A percentile compares a stretch with the other conserved stretches of the same genome.
These are phyloP conservation scores for Wickerhamiella allomyrinae DNA, from an alignment of 805 yeast genomes.

Conservation along the genomic window DNA sequence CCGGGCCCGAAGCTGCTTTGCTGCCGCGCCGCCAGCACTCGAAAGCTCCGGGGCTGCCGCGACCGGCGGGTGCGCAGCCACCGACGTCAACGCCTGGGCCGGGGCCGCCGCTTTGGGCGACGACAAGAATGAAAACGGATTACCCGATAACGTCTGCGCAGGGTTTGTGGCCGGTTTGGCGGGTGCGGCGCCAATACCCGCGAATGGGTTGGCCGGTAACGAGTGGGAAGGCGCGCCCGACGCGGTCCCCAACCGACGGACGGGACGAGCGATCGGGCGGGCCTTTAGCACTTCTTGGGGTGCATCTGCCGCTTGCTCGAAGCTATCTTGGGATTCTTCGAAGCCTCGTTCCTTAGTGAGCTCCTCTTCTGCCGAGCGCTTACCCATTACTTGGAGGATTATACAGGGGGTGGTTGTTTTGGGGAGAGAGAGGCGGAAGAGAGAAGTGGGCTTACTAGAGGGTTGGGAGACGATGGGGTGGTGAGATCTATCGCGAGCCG, in stretches of 20 bases:
- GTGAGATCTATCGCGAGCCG: too few relatives aligned
- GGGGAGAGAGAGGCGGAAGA: not conserved
- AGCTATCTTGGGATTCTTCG: slow-evolving; percentile 29
- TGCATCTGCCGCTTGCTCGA: slow-evolving; percentile 31
- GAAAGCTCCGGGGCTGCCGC: slow-evolving; percentile 25
- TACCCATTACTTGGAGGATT: slow-evolving; percentile 18
- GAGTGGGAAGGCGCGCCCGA: slow-evolving; percentile 3
- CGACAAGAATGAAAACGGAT: slow-evolving; percentile 8
- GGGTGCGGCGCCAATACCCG: slow-evolving; percentile 1
- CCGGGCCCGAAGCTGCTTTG: slow-evolving; percentile 5
- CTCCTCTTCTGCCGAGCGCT: slow-evolving; percentile 55
- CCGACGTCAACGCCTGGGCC: slow-evolving; percentile 1
- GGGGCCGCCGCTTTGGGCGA: slow-evolving; percentile 1
- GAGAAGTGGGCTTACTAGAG: too few relatives aligned
- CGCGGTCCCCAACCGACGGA: slow-evolving; percentile 4
- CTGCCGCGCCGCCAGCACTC: too few relatives aligned
- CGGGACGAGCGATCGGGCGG: slow-evolving; percentile 45
- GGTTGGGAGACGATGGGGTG: too few relatives aligned
- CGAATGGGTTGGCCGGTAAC: not conserved
- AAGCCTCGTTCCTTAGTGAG: slow-evolving; percentile 38
- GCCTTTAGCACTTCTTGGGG: slow-evolving; percentile 47
- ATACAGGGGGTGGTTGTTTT: not conserved
- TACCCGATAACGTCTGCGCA: slow-evolving; percentile 1
- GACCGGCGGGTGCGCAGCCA: slow-evolving; percentile 39
- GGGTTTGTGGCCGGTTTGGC: slow-evolving; percentile 6